A percentile compares a stretch with the other conserved stretches of the same genome.
Evolutionary conservation across 257 asterid species (phyloP).

Genomic region (Solanum virginianum): DNA sequence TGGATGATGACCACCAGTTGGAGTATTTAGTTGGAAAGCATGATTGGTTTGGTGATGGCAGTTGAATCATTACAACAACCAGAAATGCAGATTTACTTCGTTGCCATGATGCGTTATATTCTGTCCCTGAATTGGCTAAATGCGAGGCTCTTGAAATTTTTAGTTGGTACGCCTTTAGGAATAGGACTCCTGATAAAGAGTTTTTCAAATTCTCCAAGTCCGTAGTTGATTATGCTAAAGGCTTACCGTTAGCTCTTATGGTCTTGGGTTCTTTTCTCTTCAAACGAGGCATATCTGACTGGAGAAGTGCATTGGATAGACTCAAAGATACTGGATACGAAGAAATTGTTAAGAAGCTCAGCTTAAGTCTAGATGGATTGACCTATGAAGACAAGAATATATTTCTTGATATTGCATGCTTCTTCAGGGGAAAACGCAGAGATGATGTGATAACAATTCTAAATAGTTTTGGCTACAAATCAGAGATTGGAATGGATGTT

Average conservation of each 20-base stretch:
- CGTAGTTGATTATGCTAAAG: background rate
- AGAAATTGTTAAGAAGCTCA: background rate
- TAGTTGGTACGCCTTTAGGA: background rate
- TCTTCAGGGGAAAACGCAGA: background rate
- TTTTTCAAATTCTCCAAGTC: background rate
- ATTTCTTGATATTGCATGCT: background rate
- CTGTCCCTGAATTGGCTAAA: background rate
- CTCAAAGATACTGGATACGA: background rate
- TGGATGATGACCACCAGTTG: background rate
- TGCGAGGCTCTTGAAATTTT: background rate
- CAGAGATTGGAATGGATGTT: background rate
- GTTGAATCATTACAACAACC: background rate
- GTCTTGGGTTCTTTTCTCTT: background rate
- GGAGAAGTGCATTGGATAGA: background rate
- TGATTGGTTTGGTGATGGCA: background rate
- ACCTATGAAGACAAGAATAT: background rate
- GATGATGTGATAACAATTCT: background rate
- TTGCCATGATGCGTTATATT: background rate
- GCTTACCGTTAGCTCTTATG: background rate
- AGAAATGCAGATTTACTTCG: background rate
- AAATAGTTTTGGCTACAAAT: background rate
- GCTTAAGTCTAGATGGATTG: background rate
- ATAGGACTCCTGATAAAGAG: background rate
- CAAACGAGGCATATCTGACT: background rate
- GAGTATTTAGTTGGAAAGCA: background rate